These are phyloP conservation scores for Auricularia sp. DNA, from an alignment of 768 basidiomycete genomes.

Conservation along the genomic window DNA sequence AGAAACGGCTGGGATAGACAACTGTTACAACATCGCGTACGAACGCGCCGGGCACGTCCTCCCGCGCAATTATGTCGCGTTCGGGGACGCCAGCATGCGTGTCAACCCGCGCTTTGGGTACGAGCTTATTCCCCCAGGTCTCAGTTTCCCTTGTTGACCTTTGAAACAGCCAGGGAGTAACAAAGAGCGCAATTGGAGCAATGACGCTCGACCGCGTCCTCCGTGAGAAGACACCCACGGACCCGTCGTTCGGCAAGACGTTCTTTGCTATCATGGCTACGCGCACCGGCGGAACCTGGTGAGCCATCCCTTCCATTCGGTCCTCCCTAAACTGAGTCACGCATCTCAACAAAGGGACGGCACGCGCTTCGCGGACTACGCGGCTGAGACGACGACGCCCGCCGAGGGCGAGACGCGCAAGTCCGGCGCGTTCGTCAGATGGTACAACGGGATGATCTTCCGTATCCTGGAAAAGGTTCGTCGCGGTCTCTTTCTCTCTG, in stretches of 20 bases:
- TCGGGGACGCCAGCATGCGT: conserved; percentile 25
- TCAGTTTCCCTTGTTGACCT: background rate
- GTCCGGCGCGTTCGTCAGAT: too few relatives aligned
- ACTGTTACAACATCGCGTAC: conserved; percentile 13
- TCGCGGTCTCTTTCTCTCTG: too few relatives aligned
- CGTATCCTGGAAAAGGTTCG: too few relatives aligned
- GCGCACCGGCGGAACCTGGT: background rate
- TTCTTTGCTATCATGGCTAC: background rate
- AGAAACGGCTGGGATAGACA: conserved; percentile 1
- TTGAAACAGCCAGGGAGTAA: conserved; percentile 12
- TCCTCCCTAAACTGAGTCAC: too few relatives aligned
- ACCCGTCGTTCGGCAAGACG: background rate
- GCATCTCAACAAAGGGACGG: too few relatives aligned
- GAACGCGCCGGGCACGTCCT: conserved; percentile 14
- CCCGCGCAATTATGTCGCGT: conserved; percentile 24
- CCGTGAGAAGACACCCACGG: background rate
- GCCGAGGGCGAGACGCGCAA: too few relatives aligned
- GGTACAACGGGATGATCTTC: too few relatives aligned
- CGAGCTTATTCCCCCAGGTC: background rate
- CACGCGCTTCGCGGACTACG: too few relatives aligned
- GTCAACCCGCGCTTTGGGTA: conserved; percentile 16
- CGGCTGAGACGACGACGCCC: too few relatives aligned
- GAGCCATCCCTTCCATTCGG: background rate
- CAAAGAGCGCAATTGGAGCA: conserved; percentile 14
- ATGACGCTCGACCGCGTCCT: conserved; percentile 13